phyloP scores from a whole-genome alignment of 2,329 filamentous ascomycete species.

The Pestalotiopsis sp. region DNA sequence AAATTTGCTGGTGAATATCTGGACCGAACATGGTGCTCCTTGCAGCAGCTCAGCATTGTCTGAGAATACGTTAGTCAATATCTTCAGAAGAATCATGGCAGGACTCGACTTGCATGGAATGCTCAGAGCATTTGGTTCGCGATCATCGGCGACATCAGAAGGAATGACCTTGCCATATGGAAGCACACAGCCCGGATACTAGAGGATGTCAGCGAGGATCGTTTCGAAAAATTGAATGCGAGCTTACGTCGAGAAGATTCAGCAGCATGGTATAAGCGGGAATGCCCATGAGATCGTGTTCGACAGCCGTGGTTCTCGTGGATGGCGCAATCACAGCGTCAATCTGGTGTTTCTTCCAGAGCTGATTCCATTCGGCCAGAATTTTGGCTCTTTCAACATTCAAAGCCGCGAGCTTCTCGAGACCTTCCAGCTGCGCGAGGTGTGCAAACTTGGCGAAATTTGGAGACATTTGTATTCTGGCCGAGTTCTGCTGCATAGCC shows the following conservation, averaged over 20 bases:
- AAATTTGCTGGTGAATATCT: slow-evolving; percentile 47
- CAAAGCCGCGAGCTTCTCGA: slow-evolving; percentile 43
- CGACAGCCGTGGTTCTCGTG: slow-evolving; percentile 52
- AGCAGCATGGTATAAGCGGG: slow-evolving; percentile 51
- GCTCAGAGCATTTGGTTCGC: slow-evolving; percentile 27
- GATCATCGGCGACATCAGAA: slow-evolving; percentile 35
- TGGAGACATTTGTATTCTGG: slow-evolving; percentile 31
- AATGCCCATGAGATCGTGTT: slow-evolving; percentile 52
- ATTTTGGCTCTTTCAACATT: slow-evolving; percentile 36
- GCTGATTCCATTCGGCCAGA: slow-evolving; percentile 43
- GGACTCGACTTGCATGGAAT: slow-evolving; percentile 37
- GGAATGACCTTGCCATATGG: slow-evolving; percentile 45
- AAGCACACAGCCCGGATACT: slow-evolving; percentile 55
- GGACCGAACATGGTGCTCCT: slow-evolving; percentile 47
- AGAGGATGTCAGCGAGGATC: neutral
- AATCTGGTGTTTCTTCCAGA: slow-evolving; percentile 44
- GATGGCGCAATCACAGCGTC: slow-evolving; percentile 53
- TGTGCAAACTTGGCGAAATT: slow-evolving; percentile 20
- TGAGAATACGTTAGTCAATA: slow-evolving; percentile 20
- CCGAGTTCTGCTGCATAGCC: slow-evolving; percentile 30
- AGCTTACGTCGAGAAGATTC: slow-evolving; percentile 54
- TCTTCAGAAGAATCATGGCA: neutral
- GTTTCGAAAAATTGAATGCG: neutral
- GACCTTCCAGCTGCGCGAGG: slow-evolving; percentile 33
- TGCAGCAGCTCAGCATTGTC: slow-evolving; percentile 43